These are phyloP conservation scores for Beauveria australis DNA, from an alignment of 2,329 filamentous ascomycete species.

Conservation along the genomic window DNA sequence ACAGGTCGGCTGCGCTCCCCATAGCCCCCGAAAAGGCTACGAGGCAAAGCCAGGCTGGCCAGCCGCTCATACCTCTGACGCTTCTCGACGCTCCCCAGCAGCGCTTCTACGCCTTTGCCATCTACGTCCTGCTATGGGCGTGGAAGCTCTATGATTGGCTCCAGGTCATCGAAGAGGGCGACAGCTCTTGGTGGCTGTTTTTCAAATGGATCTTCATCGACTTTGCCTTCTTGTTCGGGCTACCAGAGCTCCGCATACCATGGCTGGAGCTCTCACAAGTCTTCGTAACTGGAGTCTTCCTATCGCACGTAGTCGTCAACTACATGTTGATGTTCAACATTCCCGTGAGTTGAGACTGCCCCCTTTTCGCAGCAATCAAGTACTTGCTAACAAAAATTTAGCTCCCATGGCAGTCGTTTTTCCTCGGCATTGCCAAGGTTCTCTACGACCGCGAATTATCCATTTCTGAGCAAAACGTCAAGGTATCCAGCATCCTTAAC, in stretches of 20 bases:
- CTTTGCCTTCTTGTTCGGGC: slow-evolving; percentile 74
- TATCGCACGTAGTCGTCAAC: slow-evolving; percentile 64
- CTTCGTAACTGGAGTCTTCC: slow-evolving; percentile 62
- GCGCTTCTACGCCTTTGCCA: slow-evolving; percentile 73
- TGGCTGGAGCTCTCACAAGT: slow-evolving; percentile 89
- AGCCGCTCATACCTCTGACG: slow-evolving; percentile 70
- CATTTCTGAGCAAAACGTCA: slow-evolving; percentile 88
- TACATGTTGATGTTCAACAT: slow-evolving; percentile 91
- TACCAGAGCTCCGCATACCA: slow-evolving; percentile 84
- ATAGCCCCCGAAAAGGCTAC: slow-evolving; percentile 36
- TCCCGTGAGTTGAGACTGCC: slow-evolving; percentile 42
- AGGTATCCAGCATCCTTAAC: slow-evolving; percentile 77
- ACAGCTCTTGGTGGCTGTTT: slow-evolving; percentile 82
- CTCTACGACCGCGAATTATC: slow-evolving; percentile 90
- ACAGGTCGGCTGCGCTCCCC: slow-evolving; percentile 31
- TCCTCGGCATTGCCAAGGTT: slow-evolving; percentile 66
- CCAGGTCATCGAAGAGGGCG: slow-evolving; percentile 68
- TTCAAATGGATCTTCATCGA: slow-evolving; percentile 91
- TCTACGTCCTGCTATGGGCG: slow-evolving; percentile 67
- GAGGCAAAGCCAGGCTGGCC: slow-evolving; percentile 19
- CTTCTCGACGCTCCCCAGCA: slow-evolving; percentile 87
- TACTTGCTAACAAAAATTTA: slow-evolving; percentile 22
- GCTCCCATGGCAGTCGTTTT: slow-evolving; percentile 66
- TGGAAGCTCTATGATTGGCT: slow-evolving; percentile 88
- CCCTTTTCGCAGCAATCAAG: neutral